Base-by-base conservation (phyloP, 371 early-diverging fungal species). In the Mucor circinelloides region DNA sequence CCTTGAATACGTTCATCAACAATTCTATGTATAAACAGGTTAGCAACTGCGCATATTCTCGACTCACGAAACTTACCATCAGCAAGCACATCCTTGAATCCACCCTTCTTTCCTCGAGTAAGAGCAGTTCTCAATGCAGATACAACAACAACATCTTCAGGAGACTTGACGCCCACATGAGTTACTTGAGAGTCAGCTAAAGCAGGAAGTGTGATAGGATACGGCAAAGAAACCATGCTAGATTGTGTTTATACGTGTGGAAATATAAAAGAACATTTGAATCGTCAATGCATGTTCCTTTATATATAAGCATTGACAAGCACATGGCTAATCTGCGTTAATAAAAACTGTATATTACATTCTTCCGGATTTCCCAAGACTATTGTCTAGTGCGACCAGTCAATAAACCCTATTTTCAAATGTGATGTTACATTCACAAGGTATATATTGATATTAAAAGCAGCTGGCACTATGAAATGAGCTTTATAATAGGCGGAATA, bases 21-120 rank as follows among this genome's bases (percentile, higher is more conserved):
- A 97, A 83, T 73, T 93, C 94, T 44, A 19, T 44, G n/a, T 3
- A 44, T 44, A n/a, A 44, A 3, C n/a, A 8, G 9, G 19, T 44
- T 13, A 27, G 25, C 3, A 21, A 23, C 10, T 36, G 10, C 13
- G 23, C 10, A 8, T 4, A 30, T 57, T 32, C 1, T 4, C 36
- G 36, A 38, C 25, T 6, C 13, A 38, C 12, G 4, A 54, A 12
- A 27, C 30, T 25, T 28, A 54, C 54, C 54, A 72, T 84, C 81
- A 63, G 95, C 94, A 69, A 90, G 88, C 50, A 94, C 91, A 72
- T 96, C 97, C 77, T 94, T 94, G 86, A 98, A 95, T 44, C 87
- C 92, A 74, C 98, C 98, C 85, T 93, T 94, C 74, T 92, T 90
- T 44, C 94, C 93, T 65, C 93, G 91, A 67, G 92, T 91, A 67